Base-by-base conservation (phyloP, 768 basidiomycete species). In the Naganishia kalamii region DNA sequence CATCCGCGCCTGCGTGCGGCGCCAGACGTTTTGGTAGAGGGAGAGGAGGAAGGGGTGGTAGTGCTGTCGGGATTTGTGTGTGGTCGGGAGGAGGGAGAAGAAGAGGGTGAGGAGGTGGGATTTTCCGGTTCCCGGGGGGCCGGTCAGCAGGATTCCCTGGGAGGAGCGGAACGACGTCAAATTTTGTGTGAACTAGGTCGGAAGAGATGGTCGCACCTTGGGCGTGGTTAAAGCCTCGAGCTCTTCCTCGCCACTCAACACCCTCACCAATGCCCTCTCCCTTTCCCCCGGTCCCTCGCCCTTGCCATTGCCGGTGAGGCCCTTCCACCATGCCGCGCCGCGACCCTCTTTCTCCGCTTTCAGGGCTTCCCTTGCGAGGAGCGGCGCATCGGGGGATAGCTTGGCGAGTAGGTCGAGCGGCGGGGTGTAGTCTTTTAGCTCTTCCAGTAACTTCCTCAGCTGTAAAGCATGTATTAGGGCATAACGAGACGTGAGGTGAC, bases 21-120 rank as follows among this genome's bases (percentile, higher is more conserved):
- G 60, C 54, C 49, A 66, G 59, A 60, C 54, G 60, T 62, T 29
- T 60, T 62, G 59, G 44, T 62, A 60, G 43, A 52, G 49, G 51
- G 66, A 52, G 37, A 63, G 61, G 59, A 57, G 66, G 61, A 62
- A 46, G 2, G 66, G 66, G 48, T 81, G 84, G 72, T 85, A 85
- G 73, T 85, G 85, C 61, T 82, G 82, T 41, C 84, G 81, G 4
- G 80, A 77, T 74, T 86, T 86, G 76, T 82, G 80, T 13, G 78
- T 79, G 0, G 83, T 83, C 0, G 83, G 83, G 1, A 86, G 69
- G 23, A 81, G 75, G n/a, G 81, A 74, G 72, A 80, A 84, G 82
- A 85, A 85, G 15, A 85, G 78, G 70, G 85, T 83, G 50, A 84
- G 80, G 23, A 86, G 74, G 63, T 85, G 81, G 47, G 82, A 83